Base-by-base conservation (phyloP, 2,329 filamentous ascomycete genomes). In the Neopestalotiopsis sp. region DNA sequence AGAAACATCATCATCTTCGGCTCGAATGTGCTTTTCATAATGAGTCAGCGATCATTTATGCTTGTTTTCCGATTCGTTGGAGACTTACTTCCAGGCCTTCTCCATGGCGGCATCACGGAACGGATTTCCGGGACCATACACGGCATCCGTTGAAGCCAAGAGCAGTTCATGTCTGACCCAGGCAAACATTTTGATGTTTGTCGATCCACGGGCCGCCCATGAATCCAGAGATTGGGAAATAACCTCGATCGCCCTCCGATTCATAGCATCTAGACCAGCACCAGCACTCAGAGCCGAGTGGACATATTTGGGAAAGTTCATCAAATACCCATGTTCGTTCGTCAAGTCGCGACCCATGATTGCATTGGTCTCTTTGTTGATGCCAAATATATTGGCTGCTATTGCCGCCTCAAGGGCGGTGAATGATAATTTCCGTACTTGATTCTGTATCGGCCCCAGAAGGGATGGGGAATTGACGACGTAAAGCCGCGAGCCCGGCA, bases 111-210 rank as follows among this genome's bases (percentile, higher is more conserved):
- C 67, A 49, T 75, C 70, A 1, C 70, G 66, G 34, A 72, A 74
- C 0, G 73, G 74, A 45, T 75, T 75, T 6, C 67, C 66, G 0
- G 70, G 71, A 4, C 73, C 74, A 61, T 75, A 75, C 4, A 74
- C 69, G 5, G 58, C 67, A 4, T 75, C 69, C 0, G 72, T 72
- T 0, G 71, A 67, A 0, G 72, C 74, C 52, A 73, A 7, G 2
- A 73, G 52, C 30, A 74, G 30, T 63, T 75, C 70, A 7, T 73
- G 65, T 17, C 65, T 67, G 1, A 70, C 60, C 74, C 73, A 75
- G 20, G 70, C 32, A 28, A 71, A 74, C 57, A 74, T 10, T 3
- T 72, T 65, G 7, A 73, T 17, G 2, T 66, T 69, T 61, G 42
- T 28, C 1, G 66, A 12, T 32, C 70, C 68, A 7, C 45, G 32